These are phyloP conservation scores for Ceratocystis cubensis DNA, from an alignment of 2,329 filamentous ascomycete species.

Conservation along the genomic window DNA sequence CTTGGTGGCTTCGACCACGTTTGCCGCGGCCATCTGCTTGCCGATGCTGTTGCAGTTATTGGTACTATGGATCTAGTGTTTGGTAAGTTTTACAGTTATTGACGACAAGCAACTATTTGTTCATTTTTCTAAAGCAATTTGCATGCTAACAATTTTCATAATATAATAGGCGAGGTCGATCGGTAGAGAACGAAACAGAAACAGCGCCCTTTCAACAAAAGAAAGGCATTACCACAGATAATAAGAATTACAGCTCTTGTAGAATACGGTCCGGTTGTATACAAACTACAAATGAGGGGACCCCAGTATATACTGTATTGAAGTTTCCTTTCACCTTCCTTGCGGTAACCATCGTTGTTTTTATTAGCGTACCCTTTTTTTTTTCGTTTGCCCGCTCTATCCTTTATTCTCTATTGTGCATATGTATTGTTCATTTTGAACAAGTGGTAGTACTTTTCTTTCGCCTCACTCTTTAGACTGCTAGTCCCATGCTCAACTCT, in stretches of 20 bases:
- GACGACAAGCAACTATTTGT: too few species aligned
- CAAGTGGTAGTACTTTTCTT: constrained; percentile 13
- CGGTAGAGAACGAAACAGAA: constrained; percentile 32
- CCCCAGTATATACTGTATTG: constrained; percentile 25
- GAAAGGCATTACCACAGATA: constrained; percentile 21
- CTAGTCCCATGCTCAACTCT: not conserved
- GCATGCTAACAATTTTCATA: not conserved
- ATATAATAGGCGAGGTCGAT: constrained; percentile 44
- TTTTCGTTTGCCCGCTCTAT: not conserved
- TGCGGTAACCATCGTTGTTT: not conserved
- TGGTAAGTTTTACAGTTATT: constrained; percentile 40
- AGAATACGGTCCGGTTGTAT: constrained; percentile 23
- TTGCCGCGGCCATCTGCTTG: constrained; percentile 79
- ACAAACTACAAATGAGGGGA: constrained; percentile 23
- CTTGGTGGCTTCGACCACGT: constrained; percentile 89
- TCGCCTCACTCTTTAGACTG: not conserved
- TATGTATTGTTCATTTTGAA: not conserved
- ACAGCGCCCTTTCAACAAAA: constrained; percentile 18
- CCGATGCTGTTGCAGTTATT: constrained; percentile 93
- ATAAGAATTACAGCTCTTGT: constrained; percentile 16
- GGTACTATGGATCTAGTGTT: constrained; percentile 83
- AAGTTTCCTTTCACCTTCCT: constrained; percentile 19
- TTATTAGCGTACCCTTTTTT: not conserved
- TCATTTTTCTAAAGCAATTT: constrained; percentile 27
- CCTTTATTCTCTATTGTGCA: not conserved